A percentile compares a stretch with the other conserved stretches of the same genome.
These are phyloP conservation scores for Vaccinium myrtillus DNA, from an alignment of 148 eudicot genomes.

Conservation along the genomic window DNA sequence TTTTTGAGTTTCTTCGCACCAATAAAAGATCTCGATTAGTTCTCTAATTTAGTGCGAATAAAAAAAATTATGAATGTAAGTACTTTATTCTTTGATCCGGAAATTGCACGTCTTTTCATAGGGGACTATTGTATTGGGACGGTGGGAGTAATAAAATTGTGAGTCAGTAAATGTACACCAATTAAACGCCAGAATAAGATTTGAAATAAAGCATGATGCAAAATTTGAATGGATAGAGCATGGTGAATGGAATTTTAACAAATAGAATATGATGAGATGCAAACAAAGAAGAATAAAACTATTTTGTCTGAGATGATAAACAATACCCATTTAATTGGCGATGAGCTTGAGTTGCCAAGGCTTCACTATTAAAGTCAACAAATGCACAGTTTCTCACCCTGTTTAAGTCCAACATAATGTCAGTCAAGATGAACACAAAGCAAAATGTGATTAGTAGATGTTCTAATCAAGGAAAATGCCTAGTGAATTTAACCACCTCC, in stretches of 20 bases:
- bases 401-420: constrained; percentile 4
- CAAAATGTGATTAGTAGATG: neutral
- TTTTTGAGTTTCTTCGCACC: too few species aligned
- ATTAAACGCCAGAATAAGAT: constrained; percentile 43
- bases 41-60: too few species aligned
- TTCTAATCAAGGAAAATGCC: neutral
- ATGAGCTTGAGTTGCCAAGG: constrained; percentile 74
- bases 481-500: neutral
- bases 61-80: too few species aligned
- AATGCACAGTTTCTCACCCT: constrained; percentile 86
- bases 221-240: neutral
- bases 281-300: neutral
- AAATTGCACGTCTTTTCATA: too few species aligned
- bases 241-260: neutral
- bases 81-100: too few species aligned
- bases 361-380: constrained; percentile 76
- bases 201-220: constrained; percentile 23
- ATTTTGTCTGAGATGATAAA: neutral
- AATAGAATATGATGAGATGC: neutral
- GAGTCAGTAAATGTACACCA: constrained; percentile 27
- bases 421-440: neutral
- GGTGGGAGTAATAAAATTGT: neutral
- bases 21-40: too few species aligned
- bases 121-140: too few species aligned
- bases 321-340: constrained; percentile 63